Conservation (phyloP, 2,329 filamentous ascomycete species). For the Juglanconis oblonga region DNA sequence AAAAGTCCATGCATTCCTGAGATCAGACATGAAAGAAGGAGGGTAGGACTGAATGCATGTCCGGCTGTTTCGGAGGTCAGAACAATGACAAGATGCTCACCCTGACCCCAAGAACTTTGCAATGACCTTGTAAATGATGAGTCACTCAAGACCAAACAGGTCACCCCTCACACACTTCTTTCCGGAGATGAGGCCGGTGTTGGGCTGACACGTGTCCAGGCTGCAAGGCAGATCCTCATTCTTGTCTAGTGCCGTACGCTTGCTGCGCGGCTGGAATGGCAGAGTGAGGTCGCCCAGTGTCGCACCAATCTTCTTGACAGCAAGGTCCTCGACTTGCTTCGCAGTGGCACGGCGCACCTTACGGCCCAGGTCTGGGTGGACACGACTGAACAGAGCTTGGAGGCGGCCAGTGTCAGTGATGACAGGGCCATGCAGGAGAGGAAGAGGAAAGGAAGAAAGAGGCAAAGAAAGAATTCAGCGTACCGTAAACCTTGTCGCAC, state of each 20-base stretch:
- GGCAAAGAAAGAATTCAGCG: background rate
- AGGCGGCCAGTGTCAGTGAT: background rate
- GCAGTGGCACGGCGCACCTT: slow-evolving; percentile 3
- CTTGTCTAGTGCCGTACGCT: background rate
- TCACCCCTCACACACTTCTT: background rate
- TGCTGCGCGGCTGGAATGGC: background rate
- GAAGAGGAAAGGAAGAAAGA: background rate
- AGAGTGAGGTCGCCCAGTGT: background rate
- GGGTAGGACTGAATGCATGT: no score
- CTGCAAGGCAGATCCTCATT: slow-evolving; percentile 1
- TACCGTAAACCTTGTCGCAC: slow-evolving; percentile 26
- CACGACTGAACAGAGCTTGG: slow-evolving; percentile 22
- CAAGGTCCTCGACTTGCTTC: background rate
- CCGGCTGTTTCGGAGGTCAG: no score
- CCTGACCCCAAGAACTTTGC: no score
- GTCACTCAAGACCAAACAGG: background rate
- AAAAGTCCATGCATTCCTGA: no score
- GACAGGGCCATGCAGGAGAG: background rate
- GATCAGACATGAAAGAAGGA: no score
- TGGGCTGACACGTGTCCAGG: background rate
- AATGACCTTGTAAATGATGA: no score
- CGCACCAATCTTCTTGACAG: background rate
- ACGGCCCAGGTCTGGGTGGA: slow-evolving; percentile 22
- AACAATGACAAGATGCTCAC: no score
- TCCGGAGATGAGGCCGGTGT: background rate